Base-by-base conservation (phyloP, 2,329 filamentous ascomycete species). In the Aschersonia sp. region DNA sequence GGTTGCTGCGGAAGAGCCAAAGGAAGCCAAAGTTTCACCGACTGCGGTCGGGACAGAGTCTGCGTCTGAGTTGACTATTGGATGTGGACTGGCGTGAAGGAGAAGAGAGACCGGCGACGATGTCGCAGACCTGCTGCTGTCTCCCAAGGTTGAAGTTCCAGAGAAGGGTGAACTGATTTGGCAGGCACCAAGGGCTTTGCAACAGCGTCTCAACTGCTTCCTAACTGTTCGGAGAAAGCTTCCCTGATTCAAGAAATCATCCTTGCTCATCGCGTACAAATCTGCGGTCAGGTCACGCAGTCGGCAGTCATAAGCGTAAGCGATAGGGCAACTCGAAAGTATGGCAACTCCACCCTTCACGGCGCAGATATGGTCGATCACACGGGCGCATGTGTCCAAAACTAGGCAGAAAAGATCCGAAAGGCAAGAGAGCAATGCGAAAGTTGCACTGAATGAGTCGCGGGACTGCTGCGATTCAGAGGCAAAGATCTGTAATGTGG, bases 371-470 rank as follows among this genome's bases (percentile, higher is more conserved):
- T 54, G 50, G 38, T 47, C 50, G n/a, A 64, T 48, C 5, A 58
- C 61, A 9, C 59, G 53, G 20, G 61, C 55, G 40, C 60, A 64
- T 3, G 61, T 58, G 38, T 62, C 61, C 1, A 65, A 48, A 1
- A 61, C 56, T n/a, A 59, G 53, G 30, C 56, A 57, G 29, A 61
- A 56, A 5, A 60, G 52, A 30, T 56, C 53, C 2, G 61, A 57
- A 10, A 63, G 58, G 3, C 53, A 53, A 30, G 56, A 51, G 7
- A 52, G 53, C 9, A 61, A 52, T 2, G 55, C 53, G 0, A 56
- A 50, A 5, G 52, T 51, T 12, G 51, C n/a, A 28, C 40, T 42
- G 40, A 42, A 42, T 20, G 6, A n/a, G 20, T 42, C 40, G 6
- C 20, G 40, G 6, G 40, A n/a, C 9, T 5, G n/a, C 20, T 30